Base-by-base conservation (phyloP, 495 filamentous ascomycete species). In the Margaritispora aquatica region DNA sequence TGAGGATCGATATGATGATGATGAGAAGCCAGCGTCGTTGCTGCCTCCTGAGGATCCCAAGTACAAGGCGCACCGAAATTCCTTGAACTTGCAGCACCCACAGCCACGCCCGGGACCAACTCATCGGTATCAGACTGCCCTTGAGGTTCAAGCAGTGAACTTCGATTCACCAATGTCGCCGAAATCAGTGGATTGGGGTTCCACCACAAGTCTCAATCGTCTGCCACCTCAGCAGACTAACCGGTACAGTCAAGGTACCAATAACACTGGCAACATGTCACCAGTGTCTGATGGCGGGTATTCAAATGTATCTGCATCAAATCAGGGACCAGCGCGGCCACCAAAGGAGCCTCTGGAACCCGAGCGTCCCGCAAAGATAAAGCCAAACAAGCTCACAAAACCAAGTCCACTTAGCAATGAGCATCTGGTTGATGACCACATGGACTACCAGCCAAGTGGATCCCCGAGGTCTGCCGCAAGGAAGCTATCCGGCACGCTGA, bases 21-120 rank as follows among this genome's bases (percentile, higher is more conserved):
- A 80, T 59, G 75, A 81, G 3, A 80, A 83, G 24, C 77, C 83
- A 1, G 85, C 82, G 0, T 84, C 85, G 1, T 69, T 88, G 26
- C 77, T 88, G 20, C 86, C 84, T 15, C 88, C 90, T 22, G 92
- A 96, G 67, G 86, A 90, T 57, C 90, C 92, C 27, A 95, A 96
- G 69, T 96, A 96, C 69, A 85, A 89, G 66, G 90, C 89, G 19
- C 89, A 96, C 71, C 89, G 92, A 51, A 88, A 94, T 69, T 95
- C 89, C 48, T 73, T 96, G 26, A 91, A 92, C 66, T 74, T 97
- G 7, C 85, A 92, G 69, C 92, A 97, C 72, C 92, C 92, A 17
- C 92, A 97, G 68, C 92, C 92, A 26, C 84, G 89, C 15, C 88
- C 83, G 55, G 90, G 90, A 0, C 87, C 90, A 26, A 91, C 90